These are phyloP conservation scores for Claviceps cyperi DNA, from an alignment of 2,329 filamentous ascomycete genomes.

Conservation along the genomic window DNA sequence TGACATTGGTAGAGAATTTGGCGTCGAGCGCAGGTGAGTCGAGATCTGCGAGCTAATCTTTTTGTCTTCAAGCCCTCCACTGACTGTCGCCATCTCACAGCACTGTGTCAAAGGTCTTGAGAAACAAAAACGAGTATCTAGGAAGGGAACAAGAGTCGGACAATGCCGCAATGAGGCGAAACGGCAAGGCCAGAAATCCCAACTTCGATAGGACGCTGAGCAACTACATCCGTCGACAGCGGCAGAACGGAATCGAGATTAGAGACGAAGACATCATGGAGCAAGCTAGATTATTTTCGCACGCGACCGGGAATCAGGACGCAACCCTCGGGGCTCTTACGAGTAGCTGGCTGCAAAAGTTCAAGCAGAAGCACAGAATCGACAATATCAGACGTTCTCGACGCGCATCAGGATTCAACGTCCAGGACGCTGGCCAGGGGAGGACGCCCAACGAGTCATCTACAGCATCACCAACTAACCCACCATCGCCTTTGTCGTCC, in stretches of 20 bases:
- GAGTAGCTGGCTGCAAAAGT: constrained; percentile 78
- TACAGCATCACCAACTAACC: constrained; percentile 54
- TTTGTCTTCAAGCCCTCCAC: neutral
- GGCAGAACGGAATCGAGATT: constrained; percentile 58
- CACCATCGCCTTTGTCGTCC: constrained; percentile 49
- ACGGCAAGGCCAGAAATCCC: constrained; percentile 67
- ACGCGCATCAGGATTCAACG: constrained; percentile 53
- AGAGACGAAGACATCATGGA: constrained; percentile 73
- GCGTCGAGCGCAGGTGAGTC: constrained; percentile 86
- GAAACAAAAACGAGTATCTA: constrained; percentile 89
- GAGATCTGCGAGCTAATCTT: neutral
- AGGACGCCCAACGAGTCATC: constrained; percentile 47
- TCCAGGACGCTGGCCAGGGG: constrained; percentile 18
- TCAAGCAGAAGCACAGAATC: constrained; percentile 73
- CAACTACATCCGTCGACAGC: constrained; percentile 74
- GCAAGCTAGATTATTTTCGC: constrained; percentile 70
- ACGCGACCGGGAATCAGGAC: constrained; percentile 52
- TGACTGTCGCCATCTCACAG: constrained; percentile 31
- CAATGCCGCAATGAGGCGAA: constrained; percentile 44
- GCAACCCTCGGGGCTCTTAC: constrained; percentile 57
- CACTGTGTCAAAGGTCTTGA: constrained; percentile 95
- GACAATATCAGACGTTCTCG: constrained; percentile 34
- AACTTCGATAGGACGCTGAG: constrained; percentile 85
- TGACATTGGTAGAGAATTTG: constrained; percentile 90
- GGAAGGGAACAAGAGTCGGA: constrained; percentile 62